phyloP scores from a whole-genome alignment of 768 basidiomycete species.

The Cytidiella melzeri region DNA sequence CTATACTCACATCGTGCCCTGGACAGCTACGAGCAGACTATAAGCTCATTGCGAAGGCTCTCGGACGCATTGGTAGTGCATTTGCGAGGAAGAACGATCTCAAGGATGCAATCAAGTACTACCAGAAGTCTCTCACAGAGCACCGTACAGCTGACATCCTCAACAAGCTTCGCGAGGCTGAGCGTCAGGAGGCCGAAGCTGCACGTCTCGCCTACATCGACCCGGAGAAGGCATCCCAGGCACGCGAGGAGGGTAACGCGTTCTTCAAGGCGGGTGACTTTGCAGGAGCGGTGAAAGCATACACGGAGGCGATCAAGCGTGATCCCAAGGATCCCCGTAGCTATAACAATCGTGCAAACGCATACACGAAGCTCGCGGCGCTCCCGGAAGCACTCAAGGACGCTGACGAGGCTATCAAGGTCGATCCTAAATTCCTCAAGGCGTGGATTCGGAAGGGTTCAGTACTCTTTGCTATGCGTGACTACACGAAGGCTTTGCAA shows the following conservation, averaged over 20 bases:
- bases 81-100: constrained; percentile 79
- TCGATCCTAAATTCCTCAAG: constrained; percentile 89
- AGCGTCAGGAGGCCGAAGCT: constrained; percentile 70
- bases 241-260: constrained; percentile 88
- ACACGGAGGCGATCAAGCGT: constrained; percentile 95
- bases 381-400: constrained; percentile 96
- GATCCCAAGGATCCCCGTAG: constrained; percentile 85
- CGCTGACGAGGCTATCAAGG: constrained; percentile 86
- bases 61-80: constrained; percentile 83
- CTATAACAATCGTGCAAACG: constrained; percentile 98
- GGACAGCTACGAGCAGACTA: constrained; percentile 80
- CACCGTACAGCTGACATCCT: constrained; percentile 93
- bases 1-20: neutral
- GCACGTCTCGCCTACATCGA: constrained; percentile 84
- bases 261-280: constrained; percentile 93
- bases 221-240: constrained; percentile 71
- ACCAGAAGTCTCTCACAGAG: constrained; percentile 89
- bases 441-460: constrained; percentile 92
- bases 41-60: constrained; percentile 92
- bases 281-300: constrained; percentile 83
- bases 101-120: constrained; percentile 79
- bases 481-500: constrained; percentile 82
- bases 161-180: constrained; percentile 80
- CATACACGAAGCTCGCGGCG: constrained; percentile 92
- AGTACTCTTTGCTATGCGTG: constrained; percentile 86